Evolutionary conservation across 108 stramenopile species (phyloP), one percentile per base, ranked within the genome.

Genomic region (Skeletonema marinoi): DNA sequence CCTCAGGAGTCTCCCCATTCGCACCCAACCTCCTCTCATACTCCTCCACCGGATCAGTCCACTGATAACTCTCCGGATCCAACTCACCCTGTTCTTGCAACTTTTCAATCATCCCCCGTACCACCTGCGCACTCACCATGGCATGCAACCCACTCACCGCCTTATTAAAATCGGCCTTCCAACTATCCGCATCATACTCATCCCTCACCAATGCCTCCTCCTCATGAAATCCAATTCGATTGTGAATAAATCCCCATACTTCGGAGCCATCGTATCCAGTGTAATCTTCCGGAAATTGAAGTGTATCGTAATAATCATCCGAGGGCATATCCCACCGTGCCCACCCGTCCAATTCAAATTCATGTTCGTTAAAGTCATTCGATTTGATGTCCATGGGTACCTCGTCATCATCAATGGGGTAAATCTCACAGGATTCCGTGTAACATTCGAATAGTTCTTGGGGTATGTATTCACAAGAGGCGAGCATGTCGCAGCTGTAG

Each of bases 111-210:
- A 94, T 95, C 11, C 91, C 91, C 70, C 85, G 68, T 19, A 86
- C 68, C 5, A 97, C 87, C 79, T 95, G 94, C 2, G 91, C 90
- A 33, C 90, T 90, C 30, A 97, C 88, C 73, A 92, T 86, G 60
- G 89, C 78, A 73, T 97, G 96, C 11, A 97, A 48, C 17, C 96
- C 96, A 36, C 88, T 88, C 4, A 97, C 88, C 12, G 93, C 92
- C 78, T 90, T 91, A 72, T 97, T 95, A 73, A 94, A 97, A 73
- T 94, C 94, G 6, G 91, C 89, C 73, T 92, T 95, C 96, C 96
- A 97, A 60, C 92, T 85, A 78, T 92, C 81, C 38, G 85, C 90
- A 71, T 89, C 88, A 70, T 91, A 90, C 44, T 80, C 88, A 65
- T 88, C 90, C 1, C 6, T 51, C 9, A 8, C 30, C 51, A 68